phyloP scores from a whole-genome alignment of 139 green algal species.

The Coelastrella sp. region DNA sequence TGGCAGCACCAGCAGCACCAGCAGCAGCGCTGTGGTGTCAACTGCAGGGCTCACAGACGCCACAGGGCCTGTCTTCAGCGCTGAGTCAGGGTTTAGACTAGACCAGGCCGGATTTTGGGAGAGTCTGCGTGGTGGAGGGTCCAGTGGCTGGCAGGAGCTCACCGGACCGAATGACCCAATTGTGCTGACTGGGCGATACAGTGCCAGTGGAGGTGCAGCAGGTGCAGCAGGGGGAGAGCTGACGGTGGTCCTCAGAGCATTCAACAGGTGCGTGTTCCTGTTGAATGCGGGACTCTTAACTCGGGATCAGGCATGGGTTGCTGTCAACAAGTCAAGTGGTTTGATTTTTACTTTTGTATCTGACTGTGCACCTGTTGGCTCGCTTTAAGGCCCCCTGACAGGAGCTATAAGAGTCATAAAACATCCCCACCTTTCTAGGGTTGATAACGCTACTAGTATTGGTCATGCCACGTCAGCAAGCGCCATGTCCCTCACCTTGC shows the following conservation, averaged over 20 bases:
- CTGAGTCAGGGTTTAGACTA: slow-evolving; percentile 37
- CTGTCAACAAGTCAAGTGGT: no score
- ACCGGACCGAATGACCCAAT: slow-evolving; percentile 61
- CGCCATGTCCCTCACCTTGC: background rate
- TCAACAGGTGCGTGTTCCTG: slow-evolving; percentile 41
- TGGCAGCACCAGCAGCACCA: background rate
- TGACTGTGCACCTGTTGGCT: no score
- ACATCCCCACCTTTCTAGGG: no score
- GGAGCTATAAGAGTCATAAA: background rate
- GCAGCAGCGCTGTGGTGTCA: background rate
- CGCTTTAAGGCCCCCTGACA: background rate
- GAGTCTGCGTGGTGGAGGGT: slow-evolving; percentile 13
- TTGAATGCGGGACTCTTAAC: no score
- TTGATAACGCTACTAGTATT: background rate
- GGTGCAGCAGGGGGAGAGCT: slow-evolving; percentile 35
- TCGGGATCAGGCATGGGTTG: no score
- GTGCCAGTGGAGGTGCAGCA: slow-evolving; percentile 14
- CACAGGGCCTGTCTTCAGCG: slow-evolving; percentile 44
- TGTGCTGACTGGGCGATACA: slow-evolving; percentile 51
- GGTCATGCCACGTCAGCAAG: background rate
- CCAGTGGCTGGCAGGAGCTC: slow-evolving; percentile 58
- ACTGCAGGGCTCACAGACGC: slow-evolving; percentile 27
- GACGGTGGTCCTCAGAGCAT: slow-evolving; percentile 46
- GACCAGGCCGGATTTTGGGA: slow-evolving; percentile 45
- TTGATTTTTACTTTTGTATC: no score